Conservation (phyloP, 208 protist genomes). For the Crithidia expoeki region DNA sequence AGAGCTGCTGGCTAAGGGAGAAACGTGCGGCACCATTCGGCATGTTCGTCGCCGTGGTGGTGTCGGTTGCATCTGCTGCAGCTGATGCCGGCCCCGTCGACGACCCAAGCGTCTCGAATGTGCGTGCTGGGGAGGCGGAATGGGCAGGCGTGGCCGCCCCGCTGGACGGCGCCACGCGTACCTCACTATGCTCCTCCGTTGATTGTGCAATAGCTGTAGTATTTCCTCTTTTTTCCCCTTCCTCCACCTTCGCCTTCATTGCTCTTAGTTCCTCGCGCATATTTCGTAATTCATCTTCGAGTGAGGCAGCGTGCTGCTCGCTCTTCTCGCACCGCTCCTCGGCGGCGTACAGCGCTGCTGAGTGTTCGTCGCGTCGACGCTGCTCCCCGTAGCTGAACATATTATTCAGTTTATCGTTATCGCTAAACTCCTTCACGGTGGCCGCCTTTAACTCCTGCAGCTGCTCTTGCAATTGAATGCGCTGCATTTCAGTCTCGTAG, state of each 20-base stretch:
- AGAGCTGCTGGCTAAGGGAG: conserved; percentile 6
- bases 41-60: neutral
- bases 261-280: conserved; percentile 10
- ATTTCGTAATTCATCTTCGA: conserved; percentile 32
- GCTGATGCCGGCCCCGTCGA: neutral
- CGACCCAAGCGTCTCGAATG: neutral
- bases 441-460: conserved; percentile 6
- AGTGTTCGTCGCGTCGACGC: conserved; percentile 2
- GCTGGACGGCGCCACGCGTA: conserved; percentile 1
- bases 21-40: neutral
- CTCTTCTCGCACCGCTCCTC: conserved; percentile 11
- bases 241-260: neutral
- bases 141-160: neutral
- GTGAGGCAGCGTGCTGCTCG: conserved; percentile 11
- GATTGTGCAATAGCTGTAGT: neutral
- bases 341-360: neutral
- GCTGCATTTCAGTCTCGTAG: conserved; percentile 4
- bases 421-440: neutral
- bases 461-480: conserved; percentile 18
- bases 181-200: neutral
- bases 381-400: neutral
- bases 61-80: neutral
- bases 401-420: neutral
- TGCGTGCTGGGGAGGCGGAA: conserved; percentile 4
- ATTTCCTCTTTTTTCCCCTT: neutral